Base-by-base conservation (phyloP, 2,329 filamentous ascomycete species). In the Thielaviopsis populi region DNA sequence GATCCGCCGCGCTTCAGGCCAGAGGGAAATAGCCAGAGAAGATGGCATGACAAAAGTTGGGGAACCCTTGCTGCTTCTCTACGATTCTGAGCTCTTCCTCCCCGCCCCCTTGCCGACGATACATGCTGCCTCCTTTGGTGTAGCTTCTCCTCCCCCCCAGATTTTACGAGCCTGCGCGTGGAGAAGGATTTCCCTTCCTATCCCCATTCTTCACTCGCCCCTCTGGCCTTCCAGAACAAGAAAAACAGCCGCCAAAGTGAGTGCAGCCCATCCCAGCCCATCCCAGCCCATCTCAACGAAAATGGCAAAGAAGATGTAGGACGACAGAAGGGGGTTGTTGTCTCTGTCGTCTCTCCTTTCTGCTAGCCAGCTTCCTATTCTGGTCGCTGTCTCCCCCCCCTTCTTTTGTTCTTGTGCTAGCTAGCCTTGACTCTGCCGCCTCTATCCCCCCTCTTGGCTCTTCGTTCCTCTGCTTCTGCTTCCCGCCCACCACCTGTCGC, bases 51-150 rank as follows among this genome's bases (percentile, higher is more conserved):
- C 19, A 56, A 62, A 62, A 41, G 43, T 62, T 62, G 61, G 61
- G 61, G 61, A 62, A 62, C 30, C 61, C 61, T 19, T 62, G 48
- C 33, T 22, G 17, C 7, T 41, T 37, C 27, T 24, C 59, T 42
- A 19, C 11, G 41, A 19, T 37, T 33, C 22, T 22, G 17, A 15
- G 24, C 27, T 37, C 30, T 30, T 37, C 40, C 30, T 33, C 6
- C 22, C 40, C 59, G 15, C 40, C 19, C 43, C 40, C 46, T 8
- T 4, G n/a, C 19, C 46, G 4, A 7, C 30, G 7, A 33, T 3
- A 7, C 30, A 7, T 7, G 30, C 30, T 43, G 41, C 6, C 4
- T 19, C n/a, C 6, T 17, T 19, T 46, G 42, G 42, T 15, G 17
- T 19, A 4, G 27, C 27, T 37, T 30, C 19, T 37, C 5, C 30